These are phyloP conservation scores for Nannochloropsis gaditana DNA, from an alignment of 108 stramenopile species.

Conservation along the genomic window DNA sequence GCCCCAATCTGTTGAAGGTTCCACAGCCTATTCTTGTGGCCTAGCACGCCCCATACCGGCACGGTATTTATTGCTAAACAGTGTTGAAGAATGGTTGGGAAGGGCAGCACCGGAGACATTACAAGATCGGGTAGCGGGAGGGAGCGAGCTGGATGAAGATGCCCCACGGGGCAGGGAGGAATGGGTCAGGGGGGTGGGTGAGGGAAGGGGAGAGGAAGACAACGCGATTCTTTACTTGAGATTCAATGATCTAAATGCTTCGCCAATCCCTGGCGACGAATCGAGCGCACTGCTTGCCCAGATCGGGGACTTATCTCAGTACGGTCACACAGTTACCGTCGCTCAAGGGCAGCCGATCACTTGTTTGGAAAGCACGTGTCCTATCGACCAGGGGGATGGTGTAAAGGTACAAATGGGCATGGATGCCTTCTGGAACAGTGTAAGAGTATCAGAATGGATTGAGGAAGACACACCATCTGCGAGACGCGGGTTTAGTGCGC, in stretches of 20 bases:
- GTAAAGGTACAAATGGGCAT: neutral
- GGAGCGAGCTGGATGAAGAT: neutral
- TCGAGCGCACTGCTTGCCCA: neutral
- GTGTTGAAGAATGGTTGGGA: constrained; percentile 9
- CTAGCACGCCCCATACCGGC: neutral
- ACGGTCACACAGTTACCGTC: neutral
- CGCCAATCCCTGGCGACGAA: neutral
- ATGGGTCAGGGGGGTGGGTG: neutral
- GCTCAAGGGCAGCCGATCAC: neutral
- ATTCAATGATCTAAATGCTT: neutral
- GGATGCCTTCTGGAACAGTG: neutral
- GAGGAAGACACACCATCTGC: neutral
- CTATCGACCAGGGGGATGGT: neutral
- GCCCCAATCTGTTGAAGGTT: neutral
- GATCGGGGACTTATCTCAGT: constrained; percentile 15
- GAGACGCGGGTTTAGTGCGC: neutral
- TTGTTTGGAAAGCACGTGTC: neutral
- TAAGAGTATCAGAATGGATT: neutral
- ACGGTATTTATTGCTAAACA: neutral
- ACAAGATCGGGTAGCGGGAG: neutral
- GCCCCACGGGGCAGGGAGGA: neutral
- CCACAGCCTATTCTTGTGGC: neutral
- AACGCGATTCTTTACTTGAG: neutral
- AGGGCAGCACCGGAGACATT: neutral
- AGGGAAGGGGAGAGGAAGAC: constrained; percentile 1